Conservation (phyloP, 768 basidiomycete genomes). For the Phlegmacium glaucopus region DNA sequence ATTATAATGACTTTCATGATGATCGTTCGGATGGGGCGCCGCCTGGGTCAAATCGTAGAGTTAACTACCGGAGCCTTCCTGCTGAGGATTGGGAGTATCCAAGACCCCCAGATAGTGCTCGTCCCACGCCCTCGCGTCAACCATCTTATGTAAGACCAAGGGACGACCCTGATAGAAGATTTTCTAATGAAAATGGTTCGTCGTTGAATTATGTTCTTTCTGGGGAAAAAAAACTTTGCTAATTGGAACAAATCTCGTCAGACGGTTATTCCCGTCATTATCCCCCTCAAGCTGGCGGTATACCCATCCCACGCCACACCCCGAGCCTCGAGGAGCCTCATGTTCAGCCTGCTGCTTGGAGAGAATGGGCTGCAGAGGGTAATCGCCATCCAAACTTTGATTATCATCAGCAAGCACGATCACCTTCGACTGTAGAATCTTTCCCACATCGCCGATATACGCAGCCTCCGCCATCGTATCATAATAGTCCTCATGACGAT, state of each 20-base stretch:
- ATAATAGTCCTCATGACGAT: no score
- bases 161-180: constrained; percentile 15
- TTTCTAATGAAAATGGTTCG: neutral
- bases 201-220: neutral
- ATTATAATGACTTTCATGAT: constrained; percentile 2
- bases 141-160: constrained; percentile 11
- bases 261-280: constrained; percentile 6
- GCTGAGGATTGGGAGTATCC: constrained; percentile 15
- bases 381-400: no score
- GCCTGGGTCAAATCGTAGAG: constrained; percentile 3
- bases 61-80: constrained; percentile 5
- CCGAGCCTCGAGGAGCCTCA: constrained; percentile 3
- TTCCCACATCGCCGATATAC: no score
- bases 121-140: constrained; percentile 14
- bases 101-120: constrained; percentile 7
- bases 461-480: no score
- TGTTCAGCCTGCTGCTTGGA: constrained; percentile 10
- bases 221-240: neutral
- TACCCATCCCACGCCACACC: constrained; percentile 11
- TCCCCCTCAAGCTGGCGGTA: constrained; percentile 3
- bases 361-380: constrained; percentile 11
- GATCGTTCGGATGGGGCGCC: constrained; percentile 4
- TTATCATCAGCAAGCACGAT: no score
- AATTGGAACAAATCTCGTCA: no score
- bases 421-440: no score